Evolutionary conservation across 2,329 filamentous ascomycete genomes (phyloP).

Genomic region (Nannizzia gypsea): DNA sequence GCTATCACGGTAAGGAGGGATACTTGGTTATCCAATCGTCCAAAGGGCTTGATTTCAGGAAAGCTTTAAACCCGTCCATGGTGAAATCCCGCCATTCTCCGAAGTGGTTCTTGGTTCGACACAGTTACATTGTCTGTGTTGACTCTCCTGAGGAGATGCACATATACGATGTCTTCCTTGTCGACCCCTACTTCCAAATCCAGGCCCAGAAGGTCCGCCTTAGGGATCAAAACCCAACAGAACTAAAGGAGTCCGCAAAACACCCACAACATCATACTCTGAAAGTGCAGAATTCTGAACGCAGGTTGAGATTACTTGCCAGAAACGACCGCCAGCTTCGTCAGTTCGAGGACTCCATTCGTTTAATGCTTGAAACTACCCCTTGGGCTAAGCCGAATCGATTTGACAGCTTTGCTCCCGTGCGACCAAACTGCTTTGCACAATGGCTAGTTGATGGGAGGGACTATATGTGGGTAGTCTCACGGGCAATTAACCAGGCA

Average conservation of each 20-base stretch:
- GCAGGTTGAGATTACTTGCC: constrained; percentile 81
- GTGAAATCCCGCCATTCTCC: constrained; percentile 73
- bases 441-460: constrained; percentile 97
- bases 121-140: constrained; percentile 97
- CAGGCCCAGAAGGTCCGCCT: constrained; percentile 56
- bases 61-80: constrained; percentile 64
- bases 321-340: constrained; percentile 78
- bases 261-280: constrained; percentile 68
- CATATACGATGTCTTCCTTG: constrained; percentile 96
- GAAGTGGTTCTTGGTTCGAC: constrained; percentile 96
- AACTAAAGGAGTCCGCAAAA: constrained; percentile 50
- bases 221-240: constrained; percentile 40
- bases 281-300: constrained; percentile 79
- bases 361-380: constrained; percentile 70
- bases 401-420: constrained; percentile 83
- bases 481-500: constrained; percentile 75
- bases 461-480: constrained; percentile 93
- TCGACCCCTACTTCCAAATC: constrained; percentile 76
- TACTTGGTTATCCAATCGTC: constrained; percentile 83
- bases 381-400: constrained; percentile 73
- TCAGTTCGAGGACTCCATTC: constrained; percentile 90
- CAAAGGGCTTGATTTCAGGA: constrained; percentile 76
- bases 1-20: constrained; percentile 96
- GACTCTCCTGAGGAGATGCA: constrained; percentile 98
- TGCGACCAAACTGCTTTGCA: constrained; percentile 69